Conservation (phyloP, 106 monocot genomes). For the Agapanthus africanus region DNA sequence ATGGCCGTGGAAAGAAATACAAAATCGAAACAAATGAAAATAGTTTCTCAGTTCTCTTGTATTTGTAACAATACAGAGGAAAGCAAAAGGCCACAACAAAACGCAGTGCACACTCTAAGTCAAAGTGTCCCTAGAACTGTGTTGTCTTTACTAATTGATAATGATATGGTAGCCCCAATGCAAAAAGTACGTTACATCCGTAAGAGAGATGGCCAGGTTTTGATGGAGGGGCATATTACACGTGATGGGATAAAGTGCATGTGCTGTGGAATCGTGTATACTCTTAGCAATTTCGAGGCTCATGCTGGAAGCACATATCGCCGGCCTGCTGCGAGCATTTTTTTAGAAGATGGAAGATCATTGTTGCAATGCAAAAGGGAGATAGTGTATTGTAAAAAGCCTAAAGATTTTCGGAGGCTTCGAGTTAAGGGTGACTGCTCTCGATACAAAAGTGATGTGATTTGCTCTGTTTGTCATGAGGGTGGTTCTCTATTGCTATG, state of each 20-base stretch:
- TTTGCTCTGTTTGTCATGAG: slow-evolving; percentile 71
- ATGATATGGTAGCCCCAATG: slow-evolving; percentile 37
- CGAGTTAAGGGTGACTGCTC: slow-evolving; percentile 33
- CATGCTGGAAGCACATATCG: slow-evolving; percentile 47
- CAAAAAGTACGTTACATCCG: slow-evolving; percentile 45
- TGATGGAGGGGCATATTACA: slow-evolving; percentile 46
- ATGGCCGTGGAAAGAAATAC: slow-evolving; percentile 4
- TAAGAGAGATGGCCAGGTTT: slow-evolving; percentile 20
- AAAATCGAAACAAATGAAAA: slow-evolving; percentile 17
- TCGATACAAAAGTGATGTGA: slow-evolving; percentile 28
- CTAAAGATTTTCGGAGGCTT: slow-evolving; percentile 16
- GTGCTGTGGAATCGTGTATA: slow-evolving; percentile 47
- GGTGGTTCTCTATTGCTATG: slow-evolving; percentile 56
- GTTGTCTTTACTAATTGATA: slow-evolving; percentile 54
- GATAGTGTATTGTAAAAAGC: slow-evolving; percentile 20
- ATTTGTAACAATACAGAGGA: too few relatives aligned
- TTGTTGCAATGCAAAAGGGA: slow-evolving; percentile 44
- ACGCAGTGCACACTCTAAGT: slow-evolving; percentile 1
- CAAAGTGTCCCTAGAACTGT: slow-evolving; percentile 33
- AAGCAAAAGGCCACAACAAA: slow-evolving; percentile 14
- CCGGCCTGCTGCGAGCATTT: slow-evolving; percentile 46
- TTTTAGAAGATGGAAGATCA: slow-evolving; percentile 56
- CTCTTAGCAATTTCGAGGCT: slow-evolving; percentile 37
- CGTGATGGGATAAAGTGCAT: slow-evolving; percentile 59
- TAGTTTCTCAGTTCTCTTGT: neutral